phyloP scores from a whole-genome alignment of 257 asterid genomes.

The Plantago major region DNA sequence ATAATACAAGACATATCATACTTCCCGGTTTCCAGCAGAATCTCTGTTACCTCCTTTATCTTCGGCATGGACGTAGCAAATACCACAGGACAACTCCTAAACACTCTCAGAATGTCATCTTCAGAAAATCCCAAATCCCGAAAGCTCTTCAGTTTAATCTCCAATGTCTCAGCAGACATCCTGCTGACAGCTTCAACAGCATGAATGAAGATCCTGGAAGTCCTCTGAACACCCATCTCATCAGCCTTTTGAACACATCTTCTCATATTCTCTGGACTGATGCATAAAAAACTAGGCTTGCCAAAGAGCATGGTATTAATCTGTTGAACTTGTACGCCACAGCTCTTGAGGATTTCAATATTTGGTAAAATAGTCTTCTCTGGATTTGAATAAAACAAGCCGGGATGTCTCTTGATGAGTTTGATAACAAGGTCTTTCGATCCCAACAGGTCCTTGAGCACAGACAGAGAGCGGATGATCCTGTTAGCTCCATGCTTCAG shows the following conservation, averaged over 20 bases:
- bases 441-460: not conserved
- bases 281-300: slow-evolving; percentile 33
- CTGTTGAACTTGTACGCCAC: slow-evolving; percentile 31
- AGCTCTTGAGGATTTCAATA: slow-evolving; percentile 30
- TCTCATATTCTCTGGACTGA: too few species aligned
- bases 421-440: not conserved
- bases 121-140: slow-evolving; percentile 19
- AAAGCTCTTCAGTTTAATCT: slow-evolving; percentile 11
- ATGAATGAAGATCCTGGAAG: slow-evolving; percentile 16
- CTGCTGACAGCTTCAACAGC: slow-evolving; percentile 19
- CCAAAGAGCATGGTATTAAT: not conserved
- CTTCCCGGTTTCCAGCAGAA: slow-evolving; percentile 19
- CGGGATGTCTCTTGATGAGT: too few species aligned
- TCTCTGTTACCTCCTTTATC: slow-evolving; percentile 20
- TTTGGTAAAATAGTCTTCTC: slow-evolving; percentile 33
- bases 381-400: slow-evolving; percentile 21
- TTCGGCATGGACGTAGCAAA: slow-evolving; percentile 14
- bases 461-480: not conserved
- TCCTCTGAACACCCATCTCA: too few species aligned
- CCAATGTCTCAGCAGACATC: slow-evolving; percentile 23
- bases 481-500: not conserved
- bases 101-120: slow-evolving; percentile 17
- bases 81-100: slow-evolving; percentile 14
- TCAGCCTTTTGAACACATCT: too few species aligned
- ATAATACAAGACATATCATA: slow-evolving; percentile 16